Conservation (phyloP, 306 rosid genomes). For the Cucumis cinereus region DNA sequence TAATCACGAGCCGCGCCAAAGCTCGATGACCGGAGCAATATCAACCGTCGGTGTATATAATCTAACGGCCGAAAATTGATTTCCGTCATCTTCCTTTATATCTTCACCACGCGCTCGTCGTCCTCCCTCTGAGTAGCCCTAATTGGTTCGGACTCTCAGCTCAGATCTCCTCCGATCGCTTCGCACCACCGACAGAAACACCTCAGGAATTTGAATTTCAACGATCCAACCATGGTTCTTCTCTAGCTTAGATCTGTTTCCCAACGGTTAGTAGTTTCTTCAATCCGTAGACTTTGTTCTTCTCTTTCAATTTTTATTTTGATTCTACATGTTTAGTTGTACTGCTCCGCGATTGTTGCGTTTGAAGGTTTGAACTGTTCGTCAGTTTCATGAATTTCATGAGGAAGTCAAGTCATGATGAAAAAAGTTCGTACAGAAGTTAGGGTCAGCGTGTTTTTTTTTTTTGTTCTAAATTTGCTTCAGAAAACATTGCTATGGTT, state of each 20-base stretch:
- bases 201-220: conserved; percentile 8
- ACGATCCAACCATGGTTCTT: neutral
- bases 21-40: conserved; percentile 2
- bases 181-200: neutral
- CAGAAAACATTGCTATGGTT: neutral
- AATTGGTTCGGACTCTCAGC: conserved; percentile 12
- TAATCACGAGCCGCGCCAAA: neutral
- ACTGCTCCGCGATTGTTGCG: neutral
- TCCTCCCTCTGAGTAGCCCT: conserved; percentile 1
- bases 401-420: neutral
- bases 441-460: neutral
- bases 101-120: conserved; percentile 8
- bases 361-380: neutral
- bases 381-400: neutral
- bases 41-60: neutral
- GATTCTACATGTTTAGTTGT: neutral
- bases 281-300: neutral
- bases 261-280: neutral
- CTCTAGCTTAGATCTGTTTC: neutral
- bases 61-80: neutral
- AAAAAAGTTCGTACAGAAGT: neutral
- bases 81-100: neutral
- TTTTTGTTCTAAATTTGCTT: neutral
- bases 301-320: neutral
- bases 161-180: conserved; percentile 3